Evolutionary conservation across 257 asterid genomes (phyloP).

Genomic region (Gentiana macrophylla): DNA sequence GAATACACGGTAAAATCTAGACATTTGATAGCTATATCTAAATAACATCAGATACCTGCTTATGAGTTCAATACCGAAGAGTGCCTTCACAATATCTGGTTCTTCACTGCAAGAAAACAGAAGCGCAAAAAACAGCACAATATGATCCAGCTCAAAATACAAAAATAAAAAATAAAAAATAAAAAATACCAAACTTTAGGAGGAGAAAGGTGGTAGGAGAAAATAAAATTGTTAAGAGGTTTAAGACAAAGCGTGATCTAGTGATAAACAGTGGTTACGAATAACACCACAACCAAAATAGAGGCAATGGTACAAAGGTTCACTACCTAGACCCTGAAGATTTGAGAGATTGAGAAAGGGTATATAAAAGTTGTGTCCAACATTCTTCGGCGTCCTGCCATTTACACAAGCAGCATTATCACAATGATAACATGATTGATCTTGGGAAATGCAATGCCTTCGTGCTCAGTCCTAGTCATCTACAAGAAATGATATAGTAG

Average conservation of each 20-base stretch:
- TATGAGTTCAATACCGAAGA: conserved; percentile 78
- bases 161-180: neutral
- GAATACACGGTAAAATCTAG: neutral
- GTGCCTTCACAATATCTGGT: conserved; percentile 58
- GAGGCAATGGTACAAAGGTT: conserved; percentile 2
- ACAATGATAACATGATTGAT: conserved; percentile 6
- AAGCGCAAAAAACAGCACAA: neutral
- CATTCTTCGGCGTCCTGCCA: conserved; percentile 99
- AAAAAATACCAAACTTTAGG: neutral
- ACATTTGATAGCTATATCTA: neutral
- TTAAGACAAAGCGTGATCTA: neutral
- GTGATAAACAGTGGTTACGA: neutral
- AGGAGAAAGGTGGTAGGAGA: neutral
- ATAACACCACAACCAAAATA: neutral
- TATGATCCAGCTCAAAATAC: neutral
- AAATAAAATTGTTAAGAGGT: neutral
- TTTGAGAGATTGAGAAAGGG: conserved; percentile 75
- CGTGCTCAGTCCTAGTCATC: neutral
- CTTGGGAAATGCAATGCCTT: neutral
- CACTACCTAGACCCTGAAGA: conserved; percentile 55
- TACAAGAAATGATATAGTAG: neutral
- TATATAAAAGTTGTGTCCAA: conserved; percentile 89
- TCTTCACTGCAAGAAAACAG: conserved; percentile 54
- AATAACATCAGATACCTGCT: conserved; percentile 60
- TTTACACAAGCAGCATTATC: conserved; percentile 8